Conservation (phyloP, 305 asterid genomes). For the Fraxinus nigra region DNA sequence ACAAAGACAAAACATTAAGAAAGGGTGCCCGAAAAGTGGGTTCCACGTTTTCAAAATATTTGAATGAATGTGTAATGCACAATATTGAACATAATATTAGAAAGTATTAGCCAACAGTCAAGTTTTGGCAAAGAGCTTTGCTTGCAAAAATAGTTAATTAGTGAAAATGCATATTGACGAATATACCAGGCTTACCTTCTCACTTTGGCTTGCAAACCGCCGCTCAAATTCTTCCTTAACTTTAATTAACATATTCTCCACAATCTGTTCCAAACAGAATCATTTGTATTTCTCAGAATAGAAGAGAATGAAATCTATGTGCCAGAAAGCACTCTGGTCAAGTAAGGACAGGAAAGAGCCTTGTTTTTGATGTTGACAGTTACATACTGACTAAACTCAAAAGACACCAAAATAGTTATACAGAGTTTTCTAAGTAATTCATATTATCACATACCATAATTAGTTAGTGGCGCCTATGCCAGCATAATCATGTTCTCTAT, state of each 20-base stretch:
- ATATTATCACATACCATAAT: background rate
- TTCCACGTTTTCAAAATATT: background rate
- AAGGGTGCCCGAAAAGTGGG: background rate
- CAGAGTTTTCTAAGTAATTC: constrained; percentile 4
- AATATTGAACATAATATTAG: background rate
- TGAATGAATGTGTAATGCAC: background rate
- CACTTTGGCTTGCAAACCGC: constrained; percentile 40
- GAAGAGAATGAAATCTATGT: constrained; percentile 8
- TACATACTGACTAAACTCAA: background rate
- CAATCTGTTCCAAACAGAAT: constrained; percentile 53
- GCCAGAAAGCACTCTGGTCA: constrained; percentile 8
- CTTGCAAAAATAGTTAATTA: background rate
- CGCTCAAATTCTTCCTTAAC: constrained; percentile 76
- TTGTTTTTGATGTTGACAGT: background rate
- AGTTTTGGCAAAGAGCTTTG: background rate
- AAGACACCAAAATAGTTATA: background rate
- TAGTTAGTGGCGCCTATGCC: background rate
- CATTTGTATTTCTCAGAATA: constrained; percentile 21
- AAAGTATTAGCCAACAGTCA: background rate
- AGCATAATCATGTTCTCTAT: background rate
- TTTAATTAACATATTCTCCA: constrained; percentile 57
- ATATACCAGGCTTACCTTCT: constrained; percentile 38
- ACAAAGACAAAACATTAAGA: constrained; percentile 14
- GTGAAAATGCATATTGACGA: background rate
- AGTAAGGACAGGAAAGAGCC: constrained; percentile 4